Percentiles rank a stretch among this genome's conserved stretches.
These are phyloP conservation scores for Calonectria honghensis DNA, from an alignment of 2,329 filamentous ascomycete genomes.

Conservation along the genomic window DNA sequence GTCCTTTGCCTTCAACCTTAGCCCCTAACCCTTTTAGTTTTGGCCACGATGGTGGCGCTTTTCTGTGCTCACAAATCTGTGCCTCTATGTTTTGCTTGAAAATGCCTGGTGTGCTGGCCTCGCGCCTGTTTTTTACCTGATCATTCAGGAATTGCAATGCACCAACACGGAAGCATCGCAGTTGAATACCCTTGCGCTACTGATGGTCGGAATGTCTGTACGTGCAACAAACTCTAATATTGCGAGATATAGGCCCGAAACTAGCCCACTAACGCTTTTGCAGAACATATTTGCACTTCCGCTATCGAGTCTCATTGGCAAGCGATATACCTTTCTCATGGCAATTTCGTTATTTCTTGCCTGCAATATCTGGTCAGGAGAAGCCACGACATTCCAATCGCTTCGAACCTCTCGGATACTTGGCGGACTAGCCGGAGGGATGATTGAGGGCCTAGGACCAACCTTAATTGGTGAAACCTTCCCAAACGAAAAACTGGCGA, in stretches of 20 bases:
- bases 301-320: not conserved
- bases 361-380: constrained; percentile 10
- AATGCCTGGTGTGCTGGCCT: constrained; percentile 4
- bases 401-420: constrained; percentile 7
- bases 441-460: constrained; percentile 3
- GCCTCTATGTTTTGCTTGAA: constrained; percentile 1
- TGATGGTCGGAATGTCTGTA: constrained; percentile 14
- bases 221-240: not conserved
- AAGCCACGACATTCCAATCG: not conserved
- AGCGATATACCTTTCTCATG: constrained; percentile 11
- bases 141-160: not conserved
- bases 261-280: not conserved
- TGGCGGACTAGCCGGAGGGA: constrained; percentile 2
- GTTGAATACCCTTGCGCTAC: not conserved
- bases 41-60: constrained; percentile 16
- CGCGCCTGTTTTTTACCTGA: constrained; percentile 5
- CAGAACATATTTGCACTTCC: constrained; percentile 17
- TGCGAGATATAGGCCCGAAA: not conserved
- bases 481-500: not conserved
- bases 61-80: not conserved
- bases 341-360: not conserved
- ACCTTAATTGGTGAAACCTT: not conserved
- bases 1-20: no score
- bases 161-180: not conserved
- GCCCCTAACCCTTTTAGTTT: not conserved